phyloP scores from a whole-genome alignment of 75 land plant species.

The Sequoia sempervirens region DNA sequence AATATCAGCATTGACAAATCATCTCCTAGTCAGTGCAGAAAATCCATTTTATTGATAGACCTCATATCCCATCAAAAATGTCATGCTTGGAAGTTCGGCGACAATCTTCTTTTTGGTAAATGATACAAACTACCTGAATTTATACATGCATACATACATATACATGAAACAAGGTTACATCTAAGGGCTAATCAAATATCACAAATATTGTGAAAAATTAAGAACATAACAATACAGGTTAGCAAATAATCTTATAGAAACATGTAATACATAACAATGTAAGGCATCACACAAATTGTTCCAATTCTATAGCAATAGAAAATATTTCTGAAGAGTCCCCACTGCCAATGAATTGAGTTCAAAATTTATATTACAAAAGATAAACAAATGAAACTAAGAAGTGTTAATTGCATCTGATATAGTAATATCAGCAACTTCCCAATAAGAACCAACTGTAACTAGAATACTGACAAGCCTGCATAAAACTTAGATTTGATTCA shows the following conservation, averaged over 20 bases:
- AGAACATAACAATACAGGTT: not conserved
- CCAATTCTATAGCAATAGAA: not conserved
- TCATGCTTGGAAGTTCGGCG: not conserved
- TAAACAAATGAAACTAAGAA: not conserved
- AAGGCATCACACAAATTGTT: not conserved
- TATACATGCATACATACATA: not conserved
- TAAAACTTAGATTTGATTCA: not conserved
- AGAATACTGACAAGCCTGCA: not conserved
- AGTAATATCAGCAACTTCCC: not conserved
- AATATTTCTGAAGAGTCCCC: not conserved
- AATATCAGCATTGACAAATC: not conserved
- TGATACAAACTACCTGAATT: not conserved
- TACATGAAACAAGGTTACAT: not conserved
- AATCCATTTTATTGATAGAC: not conserved
- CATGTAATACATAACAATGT: not conserved
- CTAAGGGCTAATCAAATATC: not conserved
- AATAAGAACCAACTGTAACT: not conserved
- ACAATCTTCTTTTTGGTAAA: not conserved
- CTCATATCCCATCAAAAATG: not conserved
- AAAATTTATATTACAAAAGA: not conserved
- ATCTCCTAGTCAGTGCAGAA: not conserved
- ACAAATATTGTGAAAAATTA: not conserved
- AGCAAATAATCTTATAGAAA: not conserved
- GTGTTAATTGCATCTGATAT: not conserved
- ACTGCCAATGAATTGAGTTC: not conserved